phyloP scores from a whole-genome alignment of 495 filamentous ascomycete species.

The Usnea hakonensis region DNA sequence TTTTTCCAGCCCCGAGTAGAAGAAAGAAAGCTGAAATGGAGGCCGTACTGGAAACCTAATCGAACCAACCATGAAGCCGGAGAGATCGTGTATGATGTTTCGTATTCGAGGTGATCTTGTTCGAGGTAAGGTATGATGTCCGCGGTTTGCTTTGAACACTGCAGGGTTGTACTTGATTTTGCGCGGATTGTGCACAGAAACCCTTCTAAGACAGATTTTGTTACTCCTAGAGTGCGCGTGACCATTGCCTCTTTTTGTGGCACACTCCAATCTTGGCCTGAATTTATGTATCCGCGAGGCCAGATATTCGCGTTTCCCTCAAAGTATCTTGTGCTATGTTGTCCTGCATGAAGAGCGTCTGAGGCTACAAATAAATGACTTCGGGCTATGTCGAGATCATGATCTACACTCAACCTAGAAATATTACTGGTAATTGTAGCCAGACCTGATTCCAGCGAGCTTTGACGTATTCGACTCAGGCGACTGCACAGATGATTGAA shows the following conservation, averaged over 20 bases:
- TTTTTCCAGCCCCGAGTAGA: constrained; percentile 15
- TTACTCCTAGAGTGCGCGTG: neutral
- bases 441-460: neutral
- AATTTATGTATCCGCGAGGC: neutral
- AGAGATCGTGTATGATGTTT: neutral
- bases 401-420: neutral
- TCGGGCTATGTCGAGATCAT: neutral
- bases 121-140: neutral
- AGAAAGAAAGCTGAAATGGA: constrained; percentile 2
- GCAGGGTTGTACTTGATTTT: neutral
- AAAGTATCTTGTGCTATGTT: neutral
- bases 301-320: neutral
- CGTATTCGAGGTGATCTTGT: neutral
- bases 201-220: neutral
- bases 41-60: constrained; percentile 1
- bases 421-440: neutral
- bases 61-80: constrained; percentile 8
- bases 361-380: neutral
- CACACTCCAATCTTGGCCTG: neutral
- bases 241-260: neutral
- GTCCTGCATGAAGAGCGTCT: neutral
- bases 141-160: neutral
- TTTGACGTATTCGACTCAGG: neutral
- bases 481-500: neutral
- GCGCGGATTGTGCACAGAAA: neutral